Evolutionary conservation across 176 grass and related monocot species (phyloP).

Genomic region (Oryza glaberrima): DNA sequence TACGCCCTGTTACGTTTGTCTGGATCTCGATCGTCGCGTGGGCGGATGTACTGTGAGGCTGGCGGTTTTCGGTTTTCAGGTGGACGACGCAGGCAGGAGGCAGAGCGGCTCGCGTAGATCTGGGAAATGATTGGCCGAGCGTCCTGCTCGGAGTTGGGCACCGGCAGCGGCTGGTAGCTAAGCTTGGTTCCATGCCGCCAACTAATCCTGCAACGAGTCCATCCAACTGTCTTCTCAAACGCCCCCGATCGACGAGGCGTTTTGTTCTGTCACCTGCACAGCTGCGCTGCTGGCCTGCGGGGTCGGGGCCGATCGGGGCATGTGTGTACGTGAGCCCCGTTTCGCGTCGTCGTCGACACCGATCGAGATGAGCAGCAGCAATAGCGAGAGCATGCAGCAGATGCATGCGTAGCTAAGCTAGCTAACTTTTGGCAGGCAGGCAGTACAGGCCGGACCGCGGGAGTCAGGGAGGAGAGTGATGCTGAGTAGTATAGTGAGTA

Average conservation of each 20-base stretch:
- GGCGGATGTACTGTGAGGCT: no score
- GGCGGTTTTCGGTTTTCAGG: neutral
- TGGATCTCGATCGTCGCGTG: no score
- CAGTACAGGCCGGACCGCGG: neutral
- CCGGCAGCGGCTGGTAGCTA: neutral
- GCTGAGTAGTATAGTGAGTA: no score
- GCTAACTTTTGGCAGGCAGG: slow-evolving; percentile 10
- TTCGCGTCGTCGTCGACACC: neutral
- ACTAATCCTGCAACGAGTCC: neutral
- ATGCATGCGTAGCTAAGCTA: neutral
- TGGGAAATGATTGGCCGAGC: neutral
- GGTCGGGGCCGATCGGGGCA: neutral
- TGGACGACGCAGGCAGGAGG: neutral
- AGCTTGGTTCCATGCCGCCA: neutral
- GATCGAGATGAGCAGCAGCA: neutral
- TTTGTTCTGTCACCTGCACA: slow-evolving; percentile 7
- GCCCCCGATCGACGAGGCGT: neutral
- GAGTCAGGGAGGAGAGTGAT: neutral
- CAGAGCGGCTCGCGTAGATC: neutral
- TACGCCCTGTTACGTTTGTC: no score
- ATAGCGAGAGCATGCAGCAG: neutral
- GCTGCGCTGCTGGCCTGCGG: neutral
- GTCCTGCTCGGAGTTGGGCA: neutral
- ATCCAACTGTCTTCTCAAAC: neutral
- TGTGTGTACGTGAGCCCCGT: neutral